These are phyloP conservation scores for Clarkia xantiana DNA, from an alignment of 345 rosid genomes.

Conservation along the genomic window DNA sequence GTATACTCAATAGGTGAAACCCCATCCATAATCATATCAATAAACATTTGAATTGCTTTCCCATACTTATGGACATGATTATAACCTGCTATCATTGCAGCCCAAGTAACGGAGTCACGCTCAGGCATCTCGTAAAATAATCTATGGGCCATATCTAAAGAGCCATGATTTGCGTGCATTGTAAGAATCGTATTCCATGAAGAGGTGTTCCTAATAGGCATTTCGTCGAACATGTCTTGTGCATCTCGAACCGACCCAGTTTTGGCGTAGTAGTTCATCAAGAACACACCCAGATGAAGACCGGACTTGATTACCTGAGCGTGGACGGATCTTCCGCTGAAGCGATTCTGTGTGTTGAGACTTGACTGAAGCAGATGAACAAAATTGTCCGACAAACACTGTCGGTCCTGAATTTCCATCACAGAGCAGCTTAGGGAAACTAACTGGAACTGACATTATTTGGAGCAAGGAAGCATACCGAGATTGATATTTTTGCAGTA, in stretches of 20 bases:
- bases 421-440: neutral
- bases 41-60: slow-evolving; percentile 35
- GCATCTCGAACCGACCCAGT: slow-evolving; percentile 34
- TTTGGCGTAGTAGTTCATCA: slow-evolving; percentile 50
- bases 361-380: too few relatives aligned
- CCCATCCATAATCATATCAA: slow-evolving; percentile 38
- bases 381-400: too few relatives aligned
- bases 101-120: slow-evolving; percentile 78
- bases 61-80: slow-evolving; percentile 30
- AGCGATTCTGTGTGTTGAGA: too few relatives aligned
- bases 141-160: slow-evolving; percentile 20
- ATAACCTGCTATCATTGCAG: slow-evolving; percentile 53
- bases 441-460: neutral
- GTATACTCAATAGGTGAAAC: slow-evolving; percentile 49
- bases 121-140: slow-evolving; percentile 39
- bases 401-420: slow-evolving; percentile 5
- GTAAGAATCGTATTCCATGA: slow-evolving; percentile 86
- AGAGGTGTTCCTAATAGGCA: slow-evolving; percentile 52
- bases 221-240: slow-evolving; percentile 57
- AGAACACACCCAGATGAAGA: slow-evolving; percentile 41
- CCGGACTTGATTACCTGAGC: slow-evolving; percentile 1
- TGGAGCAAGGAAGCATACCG: too few relatives aligned
- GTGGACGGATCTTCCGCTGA: too few relatives aligned
- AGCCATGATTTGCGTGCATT: slow-evolving; percentile 43
- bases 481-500: too few relatives aligned